phyloP scores from a whole-genome alignment of 2,329 filamentous ascomycete genomes.

The Tolypocladium cylindrosporum region DNA sequence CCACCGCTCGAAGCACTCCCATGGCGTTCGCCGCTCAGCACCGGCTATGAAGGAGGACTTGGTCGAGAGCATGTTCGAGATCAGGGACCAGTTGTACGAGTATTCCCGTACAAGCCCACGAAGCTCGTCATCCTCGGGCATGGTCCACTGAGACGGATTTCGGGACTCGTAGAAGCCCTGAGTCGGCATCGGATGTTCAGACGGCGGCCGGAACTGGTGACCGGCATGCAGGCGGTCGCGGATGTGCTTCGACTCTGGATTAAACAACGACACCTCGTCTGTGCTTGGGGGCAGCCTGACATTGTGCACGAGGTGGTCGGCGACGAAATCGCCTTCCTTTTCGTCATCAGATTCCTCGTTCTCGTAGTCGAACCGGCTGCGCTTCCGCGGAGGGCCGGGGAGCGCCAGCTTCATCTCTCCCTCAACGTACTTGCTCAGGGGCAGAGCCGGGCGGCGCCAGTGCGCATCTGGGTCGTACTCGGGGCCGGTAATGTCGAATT shows the following conservation, averaged over 20 bases:
- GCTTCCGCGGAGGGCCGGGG: constrained; percentile 59
- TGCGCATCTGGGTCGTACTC: constrained; percentile 57
- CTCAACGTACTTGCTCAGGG: constrained; percentile 78
- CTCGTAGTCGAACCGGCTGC: constrained; percentile 72
- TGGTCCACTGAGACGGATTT: constrained; percentile 82
- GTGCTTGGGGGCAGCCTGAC: constrained; percentile 55
- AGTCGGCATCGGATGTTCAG: constrained; percentile 82
- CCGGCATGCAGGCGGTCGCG: constrained; percentile 83
- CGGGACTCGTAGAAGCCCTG: constrained; percentile 85
- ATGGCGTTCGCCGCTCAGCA: constrained; percentile 82
- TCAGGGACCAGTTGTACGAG: constrained; percentile 95
- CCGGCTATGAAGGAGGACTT: constrained; percentile 74
- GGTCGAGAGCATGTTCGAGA: constrained; percentile 67
- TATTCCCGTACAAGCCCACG: constrained; percentile 79
- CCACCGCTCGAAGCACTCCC: constrained; percentile 99
- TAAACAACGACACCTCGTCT: constrained; percentile 75
- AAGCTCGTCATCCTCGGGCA: constrained; percentile 82
- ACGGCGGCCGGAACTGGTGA: constrained; percentile 87
- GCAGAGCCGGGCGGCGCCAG: constrained; percentile 69
- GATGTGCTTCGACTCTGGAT: constrained; percentile 79
- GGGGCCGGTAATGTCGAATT: constrained; percentile 44
- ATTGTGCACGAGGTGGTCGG: constrained; percentile 35
- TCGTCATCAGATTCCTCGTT: constrained; percentile 61
- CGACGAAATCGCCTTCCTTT: constrained; percentile 43
- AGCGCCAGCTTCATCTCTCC: constrained; percentile 65